Percentiles rank a stretch among this genome's conserved stretches.
Evolutionary conservation across 2,329 filamentous ascomycete species (phyloP).

Genomic region (Nannizziopsis barbatae): DNA sequence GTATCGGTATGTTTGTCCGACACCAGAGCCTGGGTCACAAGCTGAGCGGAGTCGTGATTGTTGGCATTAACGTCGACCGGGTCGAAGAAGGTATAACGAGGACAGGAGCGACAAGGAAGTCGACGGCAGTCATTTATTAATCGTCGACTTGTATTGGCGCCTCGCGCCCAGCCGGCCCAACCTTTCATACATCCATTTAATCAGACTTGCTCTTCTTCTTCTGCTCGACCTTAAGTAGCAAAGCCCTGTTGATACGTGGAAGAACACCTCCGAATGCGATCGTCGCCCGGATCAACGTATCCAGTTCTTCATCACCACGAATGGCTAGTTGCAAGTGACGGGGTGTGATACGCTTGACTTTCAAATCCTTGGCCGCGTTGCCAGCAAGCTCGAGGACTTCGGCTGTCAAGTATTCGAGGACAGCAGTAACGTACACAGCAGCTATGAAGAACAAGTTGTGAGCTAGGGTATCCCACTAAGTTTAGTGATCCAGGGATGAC

Average conservation of each 20-base stretch:
- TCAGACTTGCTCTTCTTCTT: slow-evolving; percentile 62
- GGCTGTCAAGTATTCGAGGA: slow-evolving; percentile 95
- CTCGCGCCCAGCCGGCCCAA: not conserved
- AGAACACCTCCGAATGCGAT: slow-evolving; percentile 98
- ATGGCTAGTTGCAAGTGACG: slow-evolving; percentile 97
- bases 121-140: not conserved
- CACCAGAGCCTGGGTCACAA: not conserved
- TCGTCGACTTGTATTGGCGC: not conserved
- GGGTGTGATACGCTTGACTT: slow-evolving; percentile 98
- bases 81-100: not conserved
- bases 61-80: not conserved
- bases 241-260: slow-evolving; percentile 94
- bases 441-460: slow-evolving; percentile 39
- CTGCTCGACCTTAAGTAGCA: slow-evolving; percentile 91
- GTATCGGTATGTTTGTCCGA: not conserved
- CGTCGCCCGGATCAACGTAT: slow-evolving; percentile 92
- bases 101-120: not conserved
- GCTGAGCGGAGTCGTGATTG: not conserved
- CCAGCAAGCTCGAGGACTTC: slow-evolving; percentile 98
- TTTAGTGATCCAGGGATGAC: slow-evolving; percentile 7
- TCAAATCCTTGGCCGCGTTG: slow-evolving; percentile 98
- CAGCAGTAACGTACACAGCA: slow-evolving; percentile 92
- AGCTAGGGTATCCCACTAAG: slow-evolving; percentile 10
- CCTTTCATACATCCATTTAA: not conserved
- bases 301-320: slow-evolving; percentile 94